Base-by-base conservation (phyloP, 2,329 filamentous ascomycete genomes). In the Cladosporium sp. region DNA sequence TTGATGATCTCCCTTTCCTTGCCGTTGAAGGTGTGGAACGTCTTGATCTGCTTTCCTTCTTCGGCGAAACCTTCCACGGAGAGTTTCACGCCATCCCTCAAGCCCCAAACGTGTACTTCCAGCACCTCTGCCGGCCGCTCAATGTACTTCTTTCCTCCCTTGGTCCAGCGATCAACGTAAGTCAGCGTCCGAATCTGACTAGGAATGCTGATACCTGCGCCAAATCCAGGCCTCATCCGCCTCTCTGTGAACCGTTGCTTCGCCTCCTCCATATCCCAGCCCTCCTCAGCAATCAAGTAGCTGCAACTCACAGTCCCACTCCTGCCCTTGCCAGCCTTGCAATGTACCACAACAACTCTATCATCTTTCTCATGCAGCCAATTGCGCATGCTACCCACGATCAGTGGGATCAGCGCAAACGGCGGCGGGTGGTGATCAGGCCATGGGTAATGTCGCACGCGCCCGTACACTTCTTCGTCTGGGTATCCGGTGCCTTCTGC, bases 381-480 rank as follows among this genome's bases (percentile, higher is more conserved):
- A 74, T 94, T 92, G 67, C 91, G 86, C 93, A 99, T 98, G 73
- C 91, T 92, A 0, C 89, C 93, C 85, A 97, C 88, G 68, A 97
- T 93, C 79, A 92, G 84, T 0, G 94, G 94, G 41, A 99, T 89
- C 24, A 98, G 83, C 26, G 88, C 85, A 74, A 99, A 99, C 0
- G 95, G 95, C 62, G 95, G 95, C 3, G 95, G 95, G 76, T 99
- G 95, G 76, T 99, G 95, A 76, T 99, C 95, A 0, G 95, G 95
- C 88, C 92, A 99, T 0, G 95, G 95, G 74, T 93, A 98, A 79
- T 99, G 95, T 69, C 90, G 87, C 69, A 98, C 89, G 3, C 93
- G 86, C 38, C 87, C 85, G 76, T 97, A 92, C 1, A 99, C 94
- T 66, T 93, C 91, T 21, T 88, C 86, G 75, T 99, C 95, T 0